Evolutionary conservation across 2,329 filamentous ascomycete species (phyloP).

Genomic region (Pyricularia grisea): DNA sequence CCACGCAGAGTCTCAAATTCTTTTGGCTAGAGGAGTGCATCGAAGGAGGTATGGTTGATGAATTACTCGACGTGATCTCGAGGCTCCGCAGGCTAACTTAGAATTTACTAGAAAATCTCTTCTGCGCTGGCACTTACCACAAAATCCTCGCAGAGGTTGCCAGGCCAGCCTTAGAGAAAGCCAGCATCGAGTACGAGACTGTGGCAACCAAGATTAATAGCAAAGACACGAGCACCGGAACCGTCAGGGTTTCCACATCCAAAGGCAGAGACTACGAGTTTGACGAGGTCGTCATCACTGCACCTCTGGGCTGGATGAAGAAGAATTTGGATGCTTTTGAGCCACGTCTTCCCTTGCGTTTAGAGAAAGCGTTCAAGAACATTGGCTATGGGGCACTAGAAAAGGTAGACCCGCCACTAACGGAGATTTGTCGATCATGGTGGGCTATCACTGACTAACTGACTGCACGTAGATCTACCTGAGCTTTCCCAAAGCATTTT

Average conservation of each 20-base stretch:
- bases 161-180: constrained; percentile 43
- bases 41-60: constrained; percentile 48
- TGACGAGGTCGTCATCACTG: constrained; percentile 60
- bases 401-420: constrained; percentile 37
- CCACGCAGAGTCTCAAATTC: constrained; percentile 61
- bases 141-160: constrained; percentile 50
- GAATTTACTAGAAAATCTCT: constrained; percentile 40
- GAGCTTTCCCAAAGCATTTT: constrained; percentile 68
- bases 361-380: constrained; percentile 51
- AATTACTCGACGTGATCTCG: constrained; percentile 12
- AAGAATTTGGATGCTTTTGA: constrained; percentile 46
- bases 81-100: neutral
- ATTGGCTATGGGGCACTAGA: constrained; percentile 64
- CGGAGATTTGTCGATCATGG: constrained; percentile 3
- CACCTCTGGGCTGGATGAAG: constrained; percentile 61
- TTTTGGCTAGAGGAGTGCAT: constrained; percentile 74
- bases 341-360: constrained; percentile 46
- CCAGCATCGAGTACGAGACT: constrained; percentile 42
- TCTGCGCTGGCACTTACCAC: constrained; percentile 49
- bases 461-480: constrained; percentile 38
- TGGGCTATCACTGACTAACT: neutral
- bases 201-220: constrained; percentile 32
- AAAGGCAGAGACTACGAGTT: constrained; percentile 40
- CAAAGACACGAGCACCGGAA: constrained; percentile 16
- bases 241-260: constrained; percentile 34